Conservation (phyloP, 1,284 basidiomycete species). For the Naganishia sp. region DNA sequence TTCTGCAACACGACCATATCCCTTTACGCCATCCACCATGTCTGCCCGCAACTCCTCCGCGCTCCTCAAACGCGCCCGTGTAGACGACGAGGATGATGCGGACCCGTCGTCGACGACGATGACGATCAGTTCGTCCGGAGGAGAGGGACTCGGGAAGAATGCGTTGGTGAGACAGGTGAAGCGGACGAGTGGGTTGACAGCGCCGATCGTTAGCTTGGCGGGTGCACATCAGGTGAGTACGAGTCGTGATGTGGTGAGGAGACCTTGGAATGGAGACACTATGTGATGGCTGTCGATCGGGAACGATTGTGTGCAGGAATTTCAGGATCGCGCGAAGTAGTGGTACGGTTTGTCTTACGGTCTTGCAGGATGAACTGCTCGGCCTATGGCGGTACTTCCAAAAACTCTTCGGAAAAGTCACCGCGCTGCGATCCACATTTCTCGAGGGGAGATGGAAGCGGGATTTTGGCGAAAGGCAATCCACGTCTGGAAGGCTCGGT, state of each 20-base stretch:
- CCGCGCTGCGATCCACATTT: too few species aligned
- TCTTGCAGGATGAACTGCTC: too few species aligned
- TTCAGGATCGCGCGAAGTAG: too few species aligned
- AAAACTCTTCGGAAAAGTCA: too few species aligned
- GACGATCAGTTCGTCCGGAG: conserved; percentile 51
- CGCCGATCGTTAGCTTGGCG: conserved; percentile 48
- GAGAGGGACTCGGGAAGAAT: conserved; percentile 47
- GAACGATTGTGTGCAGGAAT: neutral
- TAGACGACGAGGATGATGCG: conserved; percentile 45
- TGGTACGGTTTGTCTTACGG: neutral
- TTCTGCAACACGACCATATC: too few species aligned
- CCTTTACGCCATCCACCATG: neutral
- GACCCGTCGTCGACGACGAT: conserved; percentile 38
- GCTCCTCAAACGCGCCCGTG: conserved; percentile 51
- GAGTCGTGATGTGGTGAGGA: neutral
- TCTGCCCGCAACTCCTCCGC: conserved; percentile 31
- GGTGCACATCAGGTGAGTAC: conserved; percentile 52
- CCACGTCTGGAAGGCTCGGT: too few species aligned
- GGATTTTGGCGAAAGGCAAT: too few species aligned
- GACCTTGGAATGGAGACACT: neutral
- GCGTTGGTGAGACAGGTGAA: conserved; percentile 50
- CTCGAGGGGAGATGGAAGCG: too few species aligned
- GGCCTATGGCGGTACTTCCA: too few species aligned
- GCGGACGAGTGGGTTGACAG: conserved; percentile 51
- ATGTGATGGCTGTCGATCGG: neutral